These are phyloP conservation scores for Gracilaria caudata DNA, from an alignment of 23 red algal genomes.

Conservation along the genomic window DNA sequence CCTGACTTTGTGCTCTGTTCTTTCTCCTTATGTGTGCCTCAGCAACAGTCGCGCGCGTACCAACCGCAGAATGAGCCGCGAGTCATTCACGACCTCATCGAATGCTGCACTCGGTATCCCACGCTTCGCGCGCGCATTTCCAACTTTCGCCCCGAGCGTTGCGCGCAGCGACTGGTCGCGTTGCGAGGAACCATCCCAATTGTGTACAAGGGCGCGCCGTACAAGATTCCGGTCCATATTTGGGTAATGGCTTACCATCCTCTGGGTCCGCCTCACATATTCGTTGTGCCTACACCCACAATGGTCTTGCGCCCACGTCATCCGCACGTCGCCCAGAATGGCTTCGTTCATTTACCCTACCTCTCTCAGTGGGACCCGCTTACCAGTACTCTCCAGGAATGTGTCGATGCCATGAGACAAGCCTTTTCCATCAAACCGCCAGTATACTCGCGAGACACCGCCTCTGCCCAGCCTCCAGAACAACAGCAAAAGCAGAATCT, in stretches of 20 bases:
- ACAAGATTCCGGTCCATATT: constrained; percentile 49
- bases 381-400: constrained; percentile 12
- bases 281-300: constrained; percentile 31
- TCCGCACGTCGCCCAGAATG: constrained; percentile 39
- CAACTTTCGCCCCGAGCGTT: constrained; percentile 1
- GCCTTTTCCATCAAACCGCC: constrained; percentile 54
- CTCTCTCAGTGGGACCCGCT: constrained; percentile 50
- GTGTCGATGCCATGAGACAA: constrained; percentile 38
- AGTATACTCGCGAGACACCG: constrained; percentile 15
- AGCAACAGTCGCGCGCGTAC: constrained; percentile 38
- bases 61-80: constrained; percentile 45
- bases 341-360: constrained; percentile 43
- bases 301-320: constrained; percentile 44
- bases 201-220: constrained; percentile 23
- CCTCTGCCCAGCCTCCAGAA: neutral
- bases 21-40: neutral
- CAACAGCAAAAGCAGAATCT: constrained; percentile 5
- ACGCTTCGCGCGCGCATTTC: constrained; percentile 10
- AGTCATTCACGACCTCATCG: constrained; percentile 39
- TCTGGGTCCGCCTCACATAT: constrained; percentile 26
- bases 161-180: constrained; percentile 26
- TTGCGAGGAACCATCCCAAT: constrained; percentile 50
- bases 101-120: constrained; percentile 47
- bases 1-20: neutral
- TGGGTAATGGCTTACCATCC: constrained; percentile 44